Evolutionary conservation across 495 filamentous ascomycete species (phyloP).

Genomic region (Hyphodiscus hymeniophilus): DNA sequence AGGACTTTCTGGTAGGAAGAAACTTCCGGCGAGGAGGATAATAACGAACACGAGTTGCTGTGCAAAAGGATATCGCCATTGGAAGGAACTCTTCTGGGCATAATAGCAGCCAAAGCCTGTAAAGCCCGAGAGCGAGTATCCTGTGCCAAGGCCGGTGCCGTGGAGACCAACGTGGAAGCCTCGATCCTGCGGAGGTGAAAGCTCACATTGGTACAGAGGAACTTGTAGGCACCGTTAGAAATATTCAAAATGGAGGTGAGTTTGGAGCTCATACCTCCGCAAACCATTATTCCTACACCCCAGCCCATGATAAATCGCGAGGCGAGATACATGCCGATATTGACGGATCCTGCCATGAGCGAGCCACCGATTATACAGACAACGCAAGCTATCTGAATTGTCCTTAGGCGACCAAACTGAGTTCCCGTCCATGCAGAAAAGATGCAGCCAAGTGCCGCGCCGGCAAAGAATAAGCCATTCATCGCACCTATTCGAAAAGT

Average conservation of each 20-base stretch:
- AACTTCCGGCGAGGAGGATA: too few species aligned
- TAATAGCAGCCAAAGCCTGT: slow-evolving; percentile 26
- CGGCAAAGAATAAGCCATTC: not conserved
- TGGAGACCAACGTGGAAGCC: slow-evolving; percentile 19
- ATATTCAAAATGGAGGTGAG: too few species aligned
- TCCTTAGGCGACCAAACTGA: slow-evolving; percentile 20
- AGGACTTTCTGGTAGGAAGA: slow-evolving; percentile 24
- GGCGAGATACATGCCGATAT: slow-evolving; percentile 18
- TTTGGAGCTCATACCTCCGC: too few species aligned
- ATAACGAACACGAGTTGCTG: too few species aligned
- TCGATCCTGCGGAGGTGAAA: slow-evolving; percentile 15
- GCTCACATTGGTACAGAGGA: slow-evolving; percentile 22
- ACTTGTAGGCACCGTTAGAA: too few species aligned
- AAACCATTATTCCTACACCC: too few species aligned
- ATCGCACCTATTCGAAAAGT: too few species aligned
- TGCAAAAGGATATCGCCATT: too few species aligned
- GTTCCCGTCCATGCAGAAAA: not conserved
- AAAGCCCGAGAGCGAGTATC: slow-evolving; percentile 14
- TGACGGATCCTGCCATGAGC: slow-evolving; percentile 18
- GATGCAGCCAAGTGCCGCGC: not conserved
- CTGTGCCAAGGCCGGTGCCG: slow-evolving; percentile 11
- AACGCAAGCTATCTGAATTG: slow-evolving; percentile 11
- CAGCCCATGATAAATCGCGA: slow-evolving; percentile 22
- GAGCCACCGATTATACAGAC: slow-evolving; percentile 20
- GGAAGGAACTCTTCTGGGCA: too few species aligned